phyloP scores from a whole-genome alignment of 1,284 basidiomycete genomes.

The Xerocomus minutiporus region DNA sequence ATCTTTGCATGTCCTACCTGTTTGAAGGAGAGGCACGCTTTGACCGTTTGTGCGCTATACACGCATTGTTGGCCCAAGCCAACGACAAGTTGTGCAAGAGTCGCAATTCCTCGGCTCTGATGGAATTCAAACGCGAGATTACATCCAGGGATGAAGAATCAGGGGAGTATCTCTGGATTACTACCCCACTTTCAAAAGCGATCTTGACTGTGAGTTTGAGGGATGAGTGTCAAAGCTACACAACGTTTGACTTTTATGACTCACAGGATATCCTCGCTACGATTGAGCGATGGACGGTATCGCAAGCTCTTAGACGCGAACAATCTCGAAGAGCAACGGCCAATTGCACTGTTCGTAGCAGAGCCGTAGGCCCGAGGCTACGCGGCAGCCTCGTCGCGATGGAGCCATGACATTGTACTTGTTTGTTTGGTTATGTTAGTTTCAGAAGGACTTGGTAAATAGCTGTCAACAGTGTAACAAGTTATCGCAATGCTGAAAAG shows the following conservation, averaged over 20 bases:
- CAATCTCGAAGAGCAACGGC: neutral
- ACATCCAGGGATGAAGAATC: slow-evolving; percentile 9
- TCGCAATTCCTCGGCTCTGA: slow-evolving; percentile 18
- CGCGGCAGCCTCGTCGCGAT: neutral
- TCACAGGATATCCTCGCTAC: slow-evolving; percentile 26
- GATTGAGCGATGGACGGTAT: slow-evolving; percentile 23
- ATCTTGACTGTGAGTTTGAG: slow-evolving; percentile 20
- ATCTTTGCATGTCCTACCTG: slow-evolving; percentile 27
- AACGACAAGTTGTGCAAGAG: slow-evolving; percentile 34
- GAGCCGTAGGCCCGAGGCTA: slow-evolving; percentile 26
- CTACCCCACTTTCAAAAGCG: slow-evolving; percentile 10
- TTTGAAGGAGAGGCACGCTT: slow-evolving; percentile 16
- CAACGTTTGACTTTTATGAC: slow-evolving; percentile 1
- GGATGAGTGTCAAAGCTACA: neutral
- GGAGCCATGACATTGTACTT: neutral
- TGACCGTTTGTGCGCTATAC: slow-evolving; percentile 29
- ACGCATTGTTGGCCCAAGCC: slow-evolving; percentile 25
- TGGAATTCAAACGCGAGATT: slow-evolving; percentile 15
- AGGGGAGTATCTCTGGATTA: slow-evolving; percentile 22
- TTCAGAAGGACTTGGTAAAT: slow-evolving; percentile 15
- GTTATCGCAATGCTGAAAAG: neutral
- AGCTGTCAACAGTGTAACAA: slow-evolving; percentile 9
- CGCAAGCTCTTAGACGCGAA: slow-evolving; percentile 23
- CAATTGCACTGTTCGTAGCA: slow-evolving; percentile 8
- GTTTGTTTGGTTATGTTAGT: slow-evolving; percentile 15